Base-by-base conservation (phyloP, 805 yeast genomes). In the Teunomyces lycoperdinae region DNA sequence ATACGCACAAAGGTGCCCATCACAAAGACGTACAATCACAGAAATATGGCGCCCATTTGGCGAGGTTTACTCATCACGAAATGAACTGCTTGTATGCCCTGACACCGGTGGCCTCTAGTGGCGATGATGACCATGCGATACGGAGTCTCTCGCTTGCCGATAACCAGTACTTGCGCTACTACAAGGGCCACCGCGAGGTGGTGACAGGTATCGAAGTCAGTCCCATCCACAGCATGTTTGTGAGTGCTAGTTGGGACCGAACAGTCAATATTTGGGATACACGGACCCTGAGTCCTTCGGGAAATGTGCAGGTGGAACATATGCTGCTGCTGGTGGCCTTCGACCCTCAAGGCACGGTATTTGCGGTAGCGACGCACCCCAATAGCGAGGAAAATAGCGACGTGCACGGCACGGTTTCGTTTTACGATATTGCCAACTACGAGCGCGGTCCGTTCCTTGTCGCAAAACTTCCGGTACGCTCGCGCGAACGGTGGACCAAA, bases 21-120 rank as follows among this genome's bases (percentile, higher is more conserved):
- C 58, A 76, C 39, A 87, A 84, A 56, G 80, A 89, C 3, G 77
- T 88, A 7, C 84, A 80, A 50, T 84, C 94, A 27, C 91, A 90
- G 68, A 94, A 94, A 61, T 94, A 94, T 58, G 99, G 99, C 0
- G 87, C 90, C 48, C 90, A 89, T 59, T 67, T 88, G 33, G 97
- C 96, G 2, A 75, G 82, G 41, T 94, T 94, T 64, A 83, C 96
- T 0, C 95, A 86, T 58, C 76, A 79, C 38, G 83, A 82, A 40
- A 75, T 79, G 48, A 83, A 84, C 56, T 85, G 94, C 58, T 73
- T 92, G 11, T 88, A 87, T 61, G 90, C 95, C 1, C 87, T 96
- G 4, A 89, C 98, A 0, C 75, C 75, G 6, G 46, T 59, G 3
- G 58, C 51, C 5, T 55, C 46, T 20, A 20, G 43, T 9, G 47